Base-by-base conservation (phyloP, 805 yeast species). In the Alloascoidea africana region DNA sequence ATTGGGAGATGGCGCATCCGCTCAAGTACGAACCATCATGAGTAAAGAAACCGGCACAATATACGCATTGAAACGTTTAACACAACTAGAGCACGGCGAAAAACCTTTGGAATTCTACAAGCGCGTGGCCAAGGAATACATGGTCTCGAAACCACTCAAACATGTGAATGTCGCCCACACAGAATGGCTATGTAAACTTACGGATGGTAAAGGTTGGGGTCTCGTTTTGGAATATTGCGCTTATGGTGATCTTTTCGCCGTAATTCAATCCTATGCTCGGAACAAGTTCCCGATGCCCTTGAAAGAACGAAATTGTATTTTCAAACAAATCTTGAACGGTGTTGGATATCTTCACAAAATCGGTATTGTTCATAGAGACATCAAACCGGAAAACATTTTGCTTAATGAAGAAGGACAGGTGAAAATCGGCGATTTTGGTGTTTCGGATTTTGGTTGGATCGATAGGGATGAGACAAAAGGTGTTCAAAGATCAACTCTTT, bases 401-500 rank as follows among this genome's bases (percentile, higher is more conserved):
- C 46, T 80, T 14, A 68, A 73, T 39, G 55, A 55, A 6, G 62
- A 65, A 43, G 87, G 87, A 2, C 50, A 76, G 23, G 70, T 76
- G 35, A 78, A 79, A 49, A 53, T 80, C 17, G 76, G 85, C 19
- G 91, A 80, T 59, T 80, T 79, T 53, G 91, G 91, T 41, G 80
- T 80, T 27, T 71, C 82, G 37, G 77, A 70, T 38, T 19, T 71
- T 73, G 79, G 94, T 36, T 86, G 82, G 41, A 94, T 91, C 19
- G 82, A 87, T 55, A 73, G 82, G 44, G 84, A 86, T 3, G 86
- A 94, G 93, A 94, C 85, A 49, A 65, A 63, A 39, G 77, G 76
- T 36, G 71, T 74, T 30, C 86, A 78, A 48, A 63, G 70, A 38
- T 68, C 77, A 23, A 57, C 62, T 16, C 94, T 94, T n/a, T 69